Conservation (phyloP, 2,329 filamentous ascomycete species). For the Cyanodermella asteris region DNA sequence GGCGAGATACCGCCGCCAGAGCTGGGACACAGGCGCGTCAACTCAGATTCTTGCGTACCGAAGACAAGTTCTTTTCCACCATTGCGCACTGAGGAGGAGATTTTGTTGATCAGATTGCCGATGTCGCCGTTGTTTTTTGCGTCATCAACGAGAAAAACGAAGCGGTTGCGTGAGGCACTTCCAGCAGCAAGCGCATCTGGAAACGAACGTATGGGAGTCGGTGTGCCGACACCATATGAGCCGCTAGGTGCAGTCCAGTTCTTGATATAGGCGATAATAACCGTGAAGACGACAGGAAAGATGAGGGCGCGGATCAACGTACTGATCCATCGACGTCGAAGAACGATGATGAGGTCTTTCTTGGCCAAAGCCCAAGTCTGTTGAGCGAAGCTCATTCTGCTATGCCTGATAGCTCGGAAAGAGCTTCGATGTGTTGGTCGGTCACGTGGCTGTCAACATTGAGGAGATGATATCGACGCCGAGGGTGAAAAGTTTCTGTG, state of each 20-base stretch:
- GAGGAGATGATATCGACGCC: too few relatives aligned
- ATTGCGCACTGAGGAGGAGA: neutral
- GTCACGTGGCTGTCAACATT: too few relatives aligned
- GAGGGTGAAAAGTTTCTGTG: too few relatives aligned
- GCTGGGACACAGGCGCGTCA: conserved; percentile 37
- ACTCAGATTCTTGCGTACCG: conserved; percentile 27
- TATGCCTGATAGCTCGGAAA: too few relatives aligned
- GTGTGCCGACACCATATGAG: conserved; percentile 41
- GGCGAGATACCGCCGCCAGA: conserved; percentile 36
- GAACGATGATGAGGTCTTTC: conserved; percentile 4
- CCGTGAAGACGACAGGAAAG: conserved; percentile 2
- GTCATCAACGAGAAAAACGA: conserved; percentile 1
- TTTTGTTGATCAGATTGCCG: conserved; percentile 1
- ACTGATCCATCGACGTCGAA: neutral
- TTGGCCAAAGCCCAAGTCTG: conserved; percentile 1
- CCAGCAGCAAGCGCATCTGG: conserved; percentile 36
- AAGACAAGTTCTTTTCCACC: conserved; percentile 15
- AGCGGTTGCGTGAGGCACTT: conserved; percentile 30
- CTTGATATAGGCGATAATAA: conserved; percentile 32
- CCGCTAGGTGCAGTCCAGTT: conserved; percentile 56
- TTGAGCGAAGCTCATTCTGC: conserved; percentile 1
- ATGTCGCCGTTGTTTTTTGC: conserved; percentile 1
- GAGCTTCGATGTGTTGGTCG: too few relatives aligned
- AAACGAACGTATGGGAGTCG: conserved; percentile 37
- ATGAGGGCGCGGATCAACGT: conserved; percentile 1